These are phyloP conservation scores for Mollisiaceae sp. DNA, from an alignment of 2,329 filamentous ascomycete genomes.

Conservation along the genomic window DNA sequence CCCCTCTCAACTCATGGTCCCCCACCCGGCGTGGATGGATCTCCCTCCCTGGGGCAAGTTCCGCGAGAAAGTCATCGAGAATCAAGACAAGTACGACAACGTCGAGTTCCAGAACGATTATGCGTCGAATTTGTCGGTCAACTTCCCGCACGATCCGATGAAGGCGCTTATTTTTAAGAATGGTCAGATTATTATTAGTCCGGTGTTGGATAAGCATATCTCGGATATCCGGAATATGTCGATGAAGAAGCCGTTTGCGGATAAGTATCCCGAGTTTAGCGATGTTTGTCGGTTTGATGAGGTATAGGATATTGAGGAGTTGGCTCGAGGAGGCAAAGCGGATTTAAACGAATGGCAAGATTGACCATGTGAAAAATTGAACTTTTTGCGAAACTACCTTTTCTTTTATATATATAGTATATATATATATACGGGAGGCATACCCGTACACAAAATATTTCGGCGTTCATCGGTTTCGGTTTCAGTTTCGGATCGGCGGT, in stretches of 20 bases:
- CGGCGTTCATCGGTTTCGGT: no score
- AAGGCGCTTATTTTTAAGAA: constrained; percentile 37
- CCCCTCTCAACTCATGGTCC: constrained; percentile 33
- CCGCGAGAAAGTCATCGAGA: constrained; percentile 37
- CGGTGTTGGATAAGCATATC: constrained; percentile 36
- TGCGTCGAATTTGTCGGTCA: constrained; percentile 35
- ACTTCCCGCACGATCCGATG: constrained; percentile 38
- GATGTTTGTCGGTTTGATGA: constrained; percentile 41
- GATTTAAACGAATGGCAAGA: no score
- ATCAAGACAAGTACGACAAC: constrained; percentile 38
- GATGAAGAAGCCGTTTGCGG: constrained; percentile 40
- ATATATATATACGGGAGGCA: no score
- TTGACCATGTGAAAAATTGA: no score
- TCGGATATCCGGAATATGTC: constrained; percentile 37
- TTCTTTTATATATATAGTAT: no score
- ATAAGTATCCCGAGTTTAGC: constrained; percentile 41
- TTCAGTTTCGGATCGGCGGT: no score
- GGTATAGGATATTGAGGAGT: constrained; percentile 18
- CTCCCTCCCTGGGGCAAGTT: constrained; percentile 40
- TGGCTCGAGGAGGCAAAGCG: no score
- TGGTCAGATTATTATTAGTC: constrained; percentile 34
- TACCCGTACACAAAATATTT: no score
- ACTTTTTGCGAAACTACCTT: no score
- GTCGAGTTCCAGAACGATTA: constrained; percentile 39
- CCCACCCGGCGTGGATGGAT: constrained; percentile 42